Evolutionary conservation across 768 basidiomycete genomes (phyloP).

Genomic region (Cystofilobasidium macerans): DNA sequence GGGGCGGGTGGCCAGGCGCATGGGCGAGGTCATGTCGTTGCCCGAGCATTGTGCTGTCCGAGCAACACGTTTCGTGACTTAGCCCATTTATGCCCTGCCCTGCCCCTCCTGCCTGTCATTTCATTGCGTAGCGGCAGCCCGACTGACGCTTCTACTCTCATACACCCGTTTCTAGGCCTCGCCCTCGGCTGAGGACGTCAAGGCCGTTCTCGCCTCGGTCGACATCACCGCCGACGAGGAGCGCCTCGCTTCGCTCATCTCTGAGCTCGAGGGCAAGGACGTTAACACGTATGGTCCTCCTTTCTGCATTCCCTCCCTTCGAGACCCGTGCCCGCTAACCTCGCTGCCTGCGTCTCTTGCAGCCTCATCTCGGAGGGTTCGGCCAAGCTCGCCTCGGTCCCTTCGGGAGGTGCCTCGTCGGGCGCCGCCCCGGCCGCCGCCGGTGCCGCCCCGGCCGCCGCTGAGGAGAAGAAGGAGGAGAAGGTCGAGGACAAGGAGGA

Average conservation of each 20-base stretch:
- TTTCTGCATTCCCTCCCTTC: not conserved
- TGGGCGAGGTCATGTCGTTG: too few species aligned
- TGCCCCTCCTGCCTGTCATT: too few species aligned
- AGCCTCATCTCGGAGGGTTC: slow-evolving; percentile 88
- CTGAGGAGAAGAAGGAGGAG: slow-evolving; percentile 57
- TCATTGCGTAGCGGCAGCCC: not conserved
- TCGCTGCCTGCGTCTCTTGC: slow-evolving; percentile 1
- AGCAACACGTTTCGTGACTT: too few species aligned
- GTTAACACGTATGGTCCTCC: slow-evolving; percentile 54
- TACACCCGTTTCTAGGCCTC: slow-evolving; percentile 18
- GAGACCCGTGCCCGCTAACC: not conserved
- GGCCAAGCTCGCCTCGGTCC: slow-evolving; percentile 89
- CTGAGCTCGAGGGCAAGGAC: slow-evolving; percentile 84
- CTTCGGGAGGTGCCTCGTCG: slow-evolving; percentile 65
- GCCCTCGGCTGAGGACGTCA: slow-evolving; percentile 71
- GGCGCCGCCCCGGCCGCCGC: slow-evolving; percentile 47
- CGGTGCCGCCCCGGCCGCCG: slow-evolving; percentile 50
- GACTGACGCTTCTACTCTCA: not conserved
- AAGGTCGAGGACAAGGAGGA: slow-evolving; percentile 80
- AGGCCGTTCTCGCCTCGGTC: slow-evolving; percentile 69
- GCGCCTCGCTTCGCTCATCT: slow-evolving; percentile 67
- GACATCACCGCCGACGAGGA: slow-evolving; percentile 79
- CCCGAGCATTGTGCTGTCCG: too few species aligned
- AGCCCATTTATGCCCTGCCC: too few species aligned
- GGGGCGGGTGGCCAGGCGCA: not conserved